These are phyloP conservation scores for Guyanaporus albipodus DNA, from an alignment of 768 basidiomycete species.

Conservation along the genomic window DNA sequence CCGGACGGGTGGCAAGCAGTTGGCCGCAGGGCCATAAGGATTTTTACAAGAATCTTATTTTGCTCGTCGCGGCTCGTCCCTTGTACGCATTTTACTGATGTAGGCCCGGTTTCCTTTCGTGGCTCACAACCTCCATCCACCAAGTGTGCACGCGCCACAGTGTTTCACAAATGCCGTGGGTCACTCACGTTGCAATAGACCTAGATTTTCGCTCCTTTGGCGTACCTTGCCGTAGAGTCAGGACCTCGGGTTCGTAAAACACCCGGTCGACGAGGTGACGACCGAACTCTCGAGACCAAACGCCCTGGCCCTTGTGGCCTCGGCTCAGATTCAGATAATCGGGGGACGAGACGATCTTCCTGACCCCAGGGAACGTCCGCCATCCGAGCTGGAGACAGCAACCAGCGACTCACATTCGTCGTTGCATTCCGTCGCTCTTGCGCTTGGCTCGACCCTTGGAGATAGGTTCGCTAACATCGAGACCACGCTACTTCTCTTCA, in stretches of 20 bases:
- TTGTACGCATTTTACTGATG: no score
- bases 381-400: no score
- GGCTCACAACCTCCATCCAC: constrained; percentile 33
- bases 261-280: constrained; percentile 32
- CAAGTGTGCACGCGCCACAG: not conserved
- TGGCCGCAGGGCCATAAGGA: no score
- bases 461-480: constrained; percentile 84
- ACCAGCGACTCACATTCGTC: not conserved
- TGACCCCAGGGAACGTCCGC: not conserved
- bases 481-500: constrained; percentile 67
- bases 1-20: constrained; percentile 53
- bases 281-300: constrained; percentile 66
- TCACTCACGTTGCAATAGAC: not conserved
- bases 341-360: constrained; percentile 42
- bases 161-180: no score
- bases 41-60: no score
- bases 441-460: constrained; percentile 87
- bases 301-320: constrained; percentile 63
- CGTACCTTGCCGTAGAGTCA: constrained; percentile 66
- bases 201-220: constrained; percentile 48
- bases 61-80: no score
- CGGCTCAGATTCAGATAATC: constrained; percentile 58
- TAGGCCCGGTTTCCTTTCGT: constrained; percentile 18
- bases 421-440: constrained; percentile 54
- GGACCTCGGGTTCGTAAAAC: constrained; percentile 35